phyloP scores from a whole-genome alignment of 495 filamentous ascomycete genomes.

The Aspergillus sclerotiicarbonarius region DNA sequence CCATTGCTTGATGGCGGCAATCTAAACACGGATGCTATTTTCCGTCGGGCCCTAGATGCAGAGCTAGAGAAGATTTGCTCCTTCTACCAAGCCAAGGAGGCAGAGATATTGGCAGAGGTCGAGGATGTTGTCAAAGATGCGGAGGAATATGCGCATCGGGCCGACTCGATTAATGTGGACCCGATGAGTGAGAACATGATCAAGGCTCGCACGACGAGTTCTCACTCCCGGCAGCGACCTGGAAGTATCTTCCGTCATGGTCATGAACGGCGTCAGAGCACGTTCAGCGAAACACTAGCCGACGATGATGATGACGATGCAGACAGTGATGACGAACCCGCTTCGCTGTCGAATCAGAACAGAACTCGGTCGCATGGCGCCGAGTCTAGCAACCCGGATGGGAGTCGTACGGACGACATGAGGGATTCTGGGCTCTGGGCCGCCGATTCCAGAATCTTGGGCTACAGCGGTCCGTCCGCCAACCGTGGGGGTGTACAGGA shows the following conservation, averaged over 20 bases:
- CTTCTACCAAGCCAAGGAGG: constrained; percentile 86
- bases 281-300: constrained; percentile 44
- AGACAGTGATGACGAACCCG: constrained; percentile 47
- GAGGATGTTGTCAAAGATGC: constrained; percentile 73
- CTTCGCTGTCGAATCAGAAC: constrained; percentile 13
- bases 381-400: constrained; percentile 30
- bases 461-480: constrained; percentile 16
- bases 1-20: constrained; percentile 65
- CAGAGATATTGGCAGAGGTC: constrained; percentile 77
- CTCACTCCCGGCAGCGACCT: constrained; percentile 41
- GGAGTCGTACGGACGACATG: constrained; percentile 49
- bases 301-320: constrained; percentile 61
- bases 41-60: constrained; percentile 74
- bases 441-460: constrained; percentile 19
- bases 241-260: constrained; percentile 44
- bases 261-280: constrained; percentile 46
- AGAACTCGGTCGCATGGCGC: constrained; percentile 29
- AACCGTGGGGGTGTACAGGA: constrained; percentile 24
- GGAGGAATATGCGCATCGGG: constrained; percentile 65
- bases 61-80: constrained; percentile 91
- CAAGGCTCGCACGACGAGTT: constrained; percentile 40
- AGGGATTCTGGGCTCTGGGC: constrained; percentile 34
- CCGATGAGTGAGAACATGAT: constrained; percentile 49
- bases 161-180: constrained; percentile 55
- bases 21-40: constrained; percentile 72